Conservation (phyloP, 495 filamentous ascomycete species). For the Lophium mytilinum region DNA sequence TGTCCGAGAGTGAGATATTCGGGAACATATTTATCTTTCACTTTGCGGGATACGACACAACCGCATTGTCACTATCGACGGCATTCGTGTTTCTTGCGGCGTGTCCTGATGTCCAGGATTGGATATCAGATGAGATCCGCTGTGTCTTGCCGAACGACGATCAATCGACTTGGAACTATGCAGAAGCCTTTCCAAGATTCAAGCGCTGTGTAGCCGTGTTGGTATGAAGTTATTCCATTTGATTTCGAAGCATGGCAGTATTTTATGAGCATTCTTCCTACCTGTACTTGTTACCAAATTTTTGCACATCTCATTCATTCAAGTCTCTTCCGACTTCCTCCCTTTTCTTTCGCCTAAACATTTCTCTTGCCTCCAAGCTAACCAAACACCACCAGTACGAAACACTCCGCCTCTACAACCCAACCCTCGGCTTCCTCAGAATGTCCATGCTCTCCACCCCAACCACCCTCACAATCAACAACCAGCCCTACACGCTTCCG, state of each 20-base stretch:
- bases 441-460: not conserved
- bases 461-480: not conserved
- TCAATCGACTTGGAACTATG: not conserved
- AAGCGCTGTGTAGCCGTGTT: constrained; percentile 17
- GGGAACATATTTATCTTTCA: constrained; percentile 26
- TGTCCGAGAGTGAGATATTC: constrained; percentile 25
- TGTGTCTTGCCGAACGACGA: not conserved
- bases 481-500: not conserved
- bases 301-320: no score
- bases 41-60: constrained; percentile 27
- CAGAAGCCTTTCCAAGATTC: constrained; percentile 4
- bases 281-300: no score
- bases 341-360: no score
- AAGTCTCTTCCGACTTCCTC: no score
- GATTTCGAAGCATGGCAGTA: not conserved
- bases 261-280: no score
- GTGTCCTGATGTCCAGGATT: constrained; percentile 21
- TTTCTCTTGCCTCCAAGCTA: not conserved
- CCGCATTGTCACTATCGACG: constrained; percentile 17
- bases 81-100: constrained; percentile 16
- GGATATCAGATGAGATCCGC: constrained; percentile 27
- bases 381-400: constrained; percentile 7
- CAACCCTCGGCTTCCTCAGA: constrained; percentile 6
- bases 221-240: not conserved
- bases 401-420: constrained; percentile 12